Evolutionary conservation across 2,329 filamentous ascomycete species (phyloP), one percentile per base, ranked within the genome.

Genomic region (Colletotrichum chrysophilum): DNA sequence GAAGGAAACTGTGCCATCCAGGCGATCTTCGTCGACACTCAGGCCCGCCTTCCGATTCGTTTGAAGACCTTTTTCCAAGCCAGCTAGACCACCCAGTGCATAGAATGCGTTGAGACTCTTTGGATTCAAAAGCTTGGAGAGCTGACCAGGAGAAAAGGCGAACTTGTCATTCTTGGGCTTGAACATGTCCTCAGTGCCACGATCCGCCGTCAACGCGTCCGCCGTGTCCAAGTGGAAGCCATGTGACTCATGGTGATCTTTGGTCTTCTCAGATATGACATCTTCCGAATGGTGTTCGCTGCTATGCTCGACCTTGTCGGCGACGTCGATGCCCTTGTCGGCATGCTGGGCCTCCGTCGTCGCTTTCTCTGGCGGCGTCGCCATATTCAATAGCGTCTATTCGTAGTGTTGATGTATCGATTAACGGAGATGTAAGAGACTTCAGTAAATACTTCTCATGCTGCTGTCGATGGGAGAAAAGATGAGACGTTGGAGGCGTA

Each of bases 91-190:
- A 70, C 95, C 95, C 4, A 97, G 84, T 7, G 94, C 94, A 79
- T 94, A 92, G 77, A 96, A 95, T 6, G 94, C 94, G 30, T 91
- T 88, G 76, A 94, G 87, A 79, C 90, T 96, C 85, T 97, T 97
- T 1, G 95, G 94, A 78, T 96, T 96, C 67, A 96, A 87, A 8
- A 97, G 86, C 85, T 96, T 96, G 77, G 91, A 92, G 79, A 95
- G 85, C 79, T 94, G 94, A 28, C 94, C 94, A 13, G 93, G 93
- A 0, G 92, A 90, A 80, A 93, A 95, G 10, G 93, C 94, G 79
- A 96, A 95, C 60, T 89, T 91, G 82, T 94, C 95, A 79, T 93
- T 87, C 62, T 92, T 87, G 18, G 93, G 89, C 58, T 90, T 80
- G 79, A 95, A 96, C 77, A 94, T 92, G 21, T 87, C 89, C 83